Evolutionary conservation across 371 early-diverging fungal species (phyloP).

Genomic region (Blakeslea trispora): DNA sequence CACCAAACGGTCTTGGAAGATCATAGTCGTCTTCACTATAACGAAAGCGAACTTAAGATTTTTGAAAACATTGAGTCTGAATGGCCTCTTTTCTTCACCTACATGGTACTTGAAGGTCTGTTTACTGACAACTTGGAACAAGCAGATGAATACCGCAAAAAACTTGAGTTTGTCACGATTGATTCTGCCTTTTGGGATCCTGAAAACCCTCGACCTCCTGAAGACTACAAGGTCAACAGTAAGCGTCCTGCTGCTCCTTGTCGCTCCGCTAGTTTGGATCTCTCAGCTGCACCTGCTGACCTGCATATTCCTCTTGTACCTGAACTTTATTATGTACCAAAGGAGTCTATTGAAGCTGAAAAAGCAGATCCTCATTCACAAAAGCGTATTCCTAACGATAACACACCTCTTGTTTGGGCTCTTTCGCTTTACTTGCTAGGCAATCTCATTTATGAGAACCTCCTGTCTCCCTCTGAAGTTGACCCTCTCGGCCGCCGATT

Average conservation of each 20-base stretch:
- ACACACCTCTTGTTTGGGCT: constrained; percentile 91
- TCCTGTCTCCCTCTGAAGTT: constrained; percentile 77
- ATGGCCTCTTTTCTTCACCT: constrained; percentile 93
- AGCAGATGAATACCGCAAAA: constrained; percentile 71
- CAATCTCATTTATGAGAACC: constrained; percentile 74
- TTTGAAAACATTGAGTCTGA: constrained; percentile 90
- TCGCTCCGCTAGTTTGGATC: constrained; percentile 23
- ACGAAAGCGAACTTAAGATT: constrained; percentile 81
- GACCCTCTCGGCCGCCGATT: constrained; percentile 87
- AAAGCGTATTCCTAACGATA: constrained; percentile 82
- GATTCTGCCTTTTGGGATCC: constrained; percentile 62
- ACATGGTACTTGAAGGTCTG: constrained; percentile 82
- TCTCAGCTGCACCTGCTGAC: constrained; percentile 18
- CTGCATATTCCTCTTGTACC: constrained; percentile 61
- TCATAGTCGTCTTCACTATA: constrained; percentile 77
- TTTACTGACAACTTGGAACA: constrained; percentile 71
- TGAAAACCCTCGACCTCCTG: constrained; percentile 32
- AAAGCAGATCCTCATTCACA: constrained; percentile 73
- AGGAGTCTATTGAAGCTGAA: constrained; percentile 74
- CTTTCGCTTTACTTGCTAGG: constrained; percentile 84
- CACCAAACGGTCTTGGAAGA: constrained; percentile 88
- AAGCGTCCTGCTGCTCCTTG: constrained; percentile 14
- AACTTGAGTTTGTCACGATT: constrained; percentile 71
- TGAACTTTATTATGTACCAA: constrained; percentile 85
- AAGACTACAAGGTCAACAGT: constrained; percentile 28